Base-by-base conservation (phyloP, 129 eudicot genomes). In the Tanacetum coccineum region DNA sequence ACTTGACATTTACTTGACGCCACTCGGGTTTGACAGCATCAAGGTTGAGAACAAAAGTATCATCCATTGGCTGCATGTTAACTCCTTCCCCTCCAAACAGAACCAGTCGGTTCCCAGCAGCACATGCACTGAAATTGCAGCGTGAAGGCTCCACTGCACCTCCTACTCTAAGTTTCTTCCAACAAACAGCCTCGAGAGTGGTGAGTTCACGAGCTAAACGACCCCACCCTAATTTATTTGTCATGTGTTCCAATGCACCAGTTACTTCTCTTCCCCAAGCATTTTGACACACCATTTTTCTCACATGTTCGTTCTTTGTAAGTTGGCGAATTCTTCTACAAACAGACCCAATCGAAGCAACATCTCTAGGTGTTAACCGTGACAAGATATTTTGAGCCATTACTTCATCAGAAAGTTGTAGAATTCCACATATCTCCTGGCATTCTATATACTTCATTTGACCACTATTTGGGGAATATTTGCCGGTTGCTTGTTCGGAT, bases 11-110 rank as follows among this genome's bases (percentile, higher is more conserved):
- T 59, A 90, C 88, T 58, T 81, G 84, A n/a, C 80, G 83, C 97
- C 97, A 90, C 72, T 84, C 92, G 0, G 97, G 97, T 13, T 78
- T 71, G 59, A 72, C 83, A 1, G 89, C 83, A 47, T 82, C 97
- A 17, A 90, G 89, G 61, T 90, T 82, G 51, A 90, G 97, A 40
- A 90, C 95, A 71, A 90, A 90, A 8, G 95, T 87, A 76, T 90
- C 97, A 55, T 90, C 95, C 97, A 90, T 90, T 13, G 97, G 97
- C 85, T 90, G 91, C 97, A 90, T 90, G 64, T 90, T 87, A 25
- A 87, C 95, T 3, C 97, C 97, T 75, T 90, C 97, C 28, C 97
- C 97, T 7, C 97, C 97, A 70, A 90, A 90, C 40, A 90, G 66
- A n/a, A 90, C 97, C 8, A 90, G 84, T 18, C 95, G 78, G 59